Conservation (phyloP, 1,284 basidiomycete genomes). For the Ceratobasidium theobromae region DNA sequence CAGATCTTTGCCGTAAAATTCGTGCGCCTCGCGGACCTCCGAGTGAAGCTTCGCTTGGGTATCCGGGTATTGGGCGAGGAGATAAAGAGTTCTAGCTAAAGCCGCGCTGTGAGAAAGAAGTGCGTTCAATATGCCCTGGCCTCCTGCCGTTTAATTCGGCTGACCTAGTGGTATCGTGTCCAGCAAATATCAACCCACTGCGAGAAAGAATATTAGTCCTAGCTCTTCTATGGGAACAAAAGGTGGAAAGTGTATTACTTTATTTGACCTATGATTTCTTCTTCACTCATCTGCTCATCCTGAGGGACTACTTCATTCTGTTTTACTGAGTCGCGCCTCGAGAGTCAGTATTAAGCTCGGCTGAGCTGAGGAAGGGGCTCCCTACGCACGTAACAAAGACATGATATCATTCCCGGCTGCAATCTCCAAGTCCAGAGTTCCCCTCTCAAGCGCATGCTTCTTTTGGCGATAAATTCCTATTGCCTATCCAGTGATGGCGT, state of each 20-base stretch:
- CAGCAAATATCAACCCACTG: neutral
- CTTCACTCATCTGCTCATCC: neutral
- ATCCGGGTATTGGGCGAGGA: neutral
- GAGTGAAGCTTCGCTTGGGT: neutral
- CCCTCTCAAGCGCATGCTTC: neutral
- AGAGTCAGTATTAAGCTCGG: neutral
- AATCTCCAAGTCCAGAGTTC: neutral
- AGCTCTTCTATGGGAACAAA: neutral
- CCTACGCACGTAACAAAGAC: neutral
- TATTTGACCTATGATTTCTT: constrained; percentile 10
- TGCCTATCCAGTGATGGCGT: neutral
- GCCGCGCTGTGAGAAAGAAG: neutral
- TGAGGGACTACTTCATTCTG: neutral
- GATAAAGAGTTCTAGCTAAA: neutral
- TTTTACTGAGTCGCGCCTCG: neutral
- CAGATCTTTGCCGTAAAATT: constrained; percentile 36
- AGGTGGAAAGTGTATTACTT: neutral
- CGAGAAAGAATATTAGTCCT: neutral
- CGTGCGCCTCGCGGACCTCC: neutral
- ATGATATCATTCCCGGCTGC: neutral
- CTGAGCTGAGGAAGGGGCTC: neutral
- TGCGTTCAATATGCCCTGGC: neutral
- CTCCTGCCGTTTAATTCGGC: neutral
- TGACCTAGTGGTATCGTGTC: constrained; percentile 9
- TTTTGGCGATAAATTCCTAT: neutral